Percentiles rank a stretch among this genome's conserved stretches.
These are phyloP conservation scores for Vaccinium macrocarpon DNA, from an alignment of 148 eudicot species.

Conservation along the genomic window DNA sequence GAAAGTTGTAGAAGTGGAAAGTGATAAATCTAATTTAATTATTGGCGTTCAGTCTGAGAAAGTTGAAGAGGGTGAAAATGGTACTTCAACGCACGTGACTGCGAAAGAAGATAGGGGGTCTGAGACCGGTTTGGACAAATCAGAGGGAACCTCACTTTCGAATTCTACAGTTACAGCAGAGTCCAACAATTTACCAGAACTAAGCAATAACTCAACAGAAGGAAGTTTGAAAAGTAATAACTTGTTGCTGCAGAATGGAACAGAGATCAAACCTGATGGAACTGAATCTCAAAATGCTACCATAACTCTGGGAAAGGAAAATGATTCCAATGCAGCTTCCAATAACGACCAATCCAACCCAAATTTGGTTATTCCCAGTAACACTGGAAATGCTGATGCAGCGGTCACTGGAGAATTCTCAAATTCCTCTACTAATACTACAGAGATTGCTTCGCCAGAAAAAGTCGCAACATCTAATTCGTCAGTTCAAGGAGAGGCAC, in stretches of 20 bases:
- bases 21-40: constrained; percentile 21
- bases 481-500: constrained; percentile 13
- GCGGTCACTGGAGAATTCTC: constrained; percentile 20
- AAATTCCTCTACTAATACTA: constrained; percentile 23
- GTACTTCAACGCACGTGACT: constrained; percentile 24
- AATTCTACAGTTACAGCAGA: constrained; percentile 31
- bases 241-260: constrained; percentile 21
- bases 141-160: constrained; percentile 22
- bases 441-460: constrained; percentile 17
- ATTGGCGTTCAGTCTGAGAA: constrained; percentile 13
- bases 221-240: constrained; percentile 19
- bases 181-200: constrained; percentile 23
- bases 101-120: constrained; percentile 18
- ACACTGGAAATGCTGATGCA: constrained; percentile 6
- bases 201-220: constrained; percentile 30
- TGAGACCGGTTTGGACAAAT: constrained; percentile 16
- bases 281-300: constrained; percentile 30
- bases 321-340: constrained; percentile 20
- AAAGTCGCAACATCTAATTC: constrained; percentile 11
- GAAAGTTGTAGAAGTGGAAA: constrained; percentile 34
- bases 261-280: constrained; percentile 22
- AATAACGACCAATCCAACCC: constrained; percentile 23
- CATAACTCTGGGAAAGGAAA: constrained; percentile 12
- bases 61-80: constrained; percentile 19
- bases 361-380: constrained; percentile 22